Evolutionary conservation across 1,139 yeast species (phyloP).

Genomic region (Lizanozyma gosingica): DNA sequence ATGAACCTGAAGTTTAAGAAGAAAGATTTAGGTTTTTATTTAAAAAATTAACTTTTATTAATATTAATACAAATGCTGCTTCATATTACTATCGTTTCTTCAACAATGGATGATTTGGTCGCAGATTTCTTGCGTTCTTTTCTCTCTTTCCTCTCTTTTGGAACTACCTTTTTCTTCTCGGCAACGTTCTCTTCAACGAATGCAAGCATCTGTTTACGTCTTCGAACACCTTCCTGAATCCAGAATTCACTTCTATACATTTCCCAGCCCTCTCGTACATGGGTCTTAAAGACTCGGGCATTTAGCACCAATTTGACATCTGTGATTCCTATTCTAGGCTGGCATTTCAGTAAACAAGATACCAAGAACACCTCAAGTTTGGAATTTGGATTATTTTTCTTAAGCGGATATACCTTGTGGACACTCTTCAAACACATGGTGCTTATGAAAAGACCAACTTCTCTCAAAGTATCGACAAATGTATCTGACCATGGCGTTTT

Average conservation of each 20-base stretch:
- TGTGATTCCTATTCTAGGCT: conserved; percentile 36
- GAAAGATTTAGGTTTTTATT: too few species aligned
- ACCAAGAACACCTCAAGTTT: conserved; percentile 35
- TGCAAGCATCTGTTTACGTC: conserved; percentile 33
- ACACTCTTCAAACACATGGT: conserved; percentile 19
- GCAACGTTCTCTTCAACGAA: neutral
- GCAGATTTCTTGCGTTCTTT: too few species aligned
- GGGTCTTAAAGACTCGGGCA: conserved; percentile 74
- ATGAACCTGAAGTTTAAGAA: too few species aligned
- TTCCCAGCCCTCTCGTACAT: conserved; percentile 92
- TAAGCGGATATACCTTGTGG: conserved; percentile 28
- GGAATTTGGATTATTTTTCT: conserved; percentile 23
- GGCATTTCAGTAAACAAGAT: conserved; percentile 37
- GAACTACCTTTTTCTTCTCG: neutral
- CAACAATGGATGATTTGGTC: too few species aligned
- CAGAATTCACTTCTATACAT: conserved; percentile 88
- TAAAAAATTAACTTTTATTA: too few species aligned
- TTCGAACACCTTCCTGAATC: conserved; percentile 73
- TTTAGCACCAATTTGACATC: conserved; percentile 67
- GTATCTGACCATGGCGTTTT: conserved; percentile 49
- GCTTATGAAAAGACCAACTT: conserved; percentile 25
- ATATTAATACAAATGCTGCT: too few species aligned
- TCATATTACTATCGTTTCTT: neutral
- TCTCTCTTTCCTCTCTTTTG: neutral
- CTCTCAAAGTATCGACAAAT: conserved; percentile 37